phyloP scores from a whole-genome alignment of 2,329 filamentous ascomycete species.

The Pseudogymnoascus sp. region DNA sequence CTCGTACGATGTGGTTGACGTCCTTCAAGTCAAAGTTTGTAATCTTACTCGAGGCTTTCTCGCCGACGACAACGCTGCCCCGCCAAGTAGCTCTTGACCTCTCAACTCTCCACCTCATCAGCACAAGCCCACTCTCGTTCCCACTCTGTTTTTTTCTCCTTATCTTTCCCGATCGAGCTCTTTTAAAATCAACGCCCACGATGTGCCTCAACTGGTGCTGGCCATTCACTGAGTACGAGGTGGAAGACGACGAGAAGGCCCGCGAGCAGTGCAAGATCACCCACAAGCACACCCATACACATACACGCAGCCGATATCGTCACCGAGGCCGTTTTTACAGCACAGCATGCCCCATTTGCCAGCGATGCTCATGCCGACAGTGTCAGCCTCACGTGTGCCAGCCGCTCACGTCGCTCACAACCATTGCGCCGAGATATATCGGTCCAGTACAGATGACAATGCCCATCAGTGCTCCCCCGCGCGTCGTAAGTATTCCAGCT shows the following conservation, averaged over 20 bases:
- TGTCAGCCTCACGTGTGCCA: background rate
- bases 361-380: background rate
- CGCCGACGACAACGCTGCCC: background rate
- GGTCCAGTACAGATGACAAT: background rate
- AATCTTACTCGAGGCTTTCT: background rate
- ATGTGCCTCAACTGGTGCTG: conserved; percentile 9
- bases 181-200: background rate
- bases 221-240: background rate
- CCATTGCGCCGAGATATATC: background rate
- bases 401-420: background rate
- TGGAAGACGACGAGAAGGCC: background rate
- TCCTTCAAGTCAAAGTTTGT: background rate
- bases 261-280: background rate
- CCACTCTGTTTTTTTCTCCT: background rate
- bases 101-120: background rate
- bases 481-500: background rate
- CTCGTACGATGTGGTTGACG: background rate
- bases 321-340: background rate
- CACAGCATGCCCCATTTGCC: background rate
- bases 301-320: background rate
- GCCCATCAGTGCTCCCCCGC: background rate
- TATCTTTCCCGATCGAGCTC: background rate
- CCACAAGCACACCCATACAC: background rate
- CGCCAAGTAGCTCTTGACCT: background rate
- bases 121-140: background rate